phyloP scores from a whole-genome alignment of 768 basidiomycete genomes.

The Panaeolus papilionaceus region DNA sequence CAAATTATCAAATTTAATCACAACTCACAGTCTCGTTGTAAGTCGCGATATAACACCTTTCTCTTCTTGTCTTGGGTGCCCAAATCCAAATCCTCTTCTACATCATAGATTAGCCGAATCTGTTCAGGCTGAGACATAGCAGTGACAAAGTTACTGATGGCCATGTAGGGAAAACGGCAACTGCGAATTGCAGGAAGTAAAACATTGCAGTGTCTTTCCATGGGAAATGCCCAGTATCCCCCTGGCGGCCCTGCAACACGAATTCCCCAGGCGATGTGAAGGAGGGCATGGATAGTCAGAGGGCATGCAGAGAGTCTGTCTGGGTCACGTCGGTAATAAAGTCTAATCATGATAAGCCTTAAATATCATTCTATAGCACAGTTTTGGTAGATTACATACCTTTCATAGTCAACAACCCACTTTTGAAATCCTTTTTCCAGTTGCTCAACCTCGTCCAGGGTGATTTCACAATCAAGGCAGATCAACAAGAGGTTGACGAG shows the following conservation, averaged over 20 bases:
- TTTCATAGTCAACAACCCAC: conserved; percentile 37
- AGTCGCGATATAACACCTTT: too few relatives aligned
- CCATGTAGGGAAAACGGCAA: conserved; percentile 38
- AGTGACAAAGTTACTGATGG: conserved; percentile 33
- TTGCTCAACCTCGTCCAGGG: too few relatives aligned
- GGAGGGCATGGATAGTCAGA: conserved; percentile 39
- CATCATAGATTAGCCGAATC: conserved; percentile 34
- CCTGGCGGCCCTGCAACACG: conserved; percentile 40
- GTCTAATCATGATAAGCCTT: conserved; percentile 22
- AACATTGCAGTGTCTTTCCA: conserved; percentile 43
- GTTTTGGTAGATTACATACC: conserved; percentile 30
- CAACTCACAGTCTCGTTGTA: too few relatives aligned
- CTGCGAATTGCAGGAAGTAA: conserved; percentile 35
- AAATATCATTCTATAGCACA: not conserved
- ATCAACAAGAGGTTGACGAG: conserved; percentile 43
- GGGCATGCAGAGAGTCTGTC: conserved; percentile 34
- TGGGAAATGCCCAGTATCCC: conserved; percentile 45
- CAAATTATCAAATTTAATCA: too few relatives aligned
- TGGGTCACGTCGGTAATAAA: conserved; percentile 35
- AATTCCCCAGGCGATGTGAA: conserved; percentile 39
- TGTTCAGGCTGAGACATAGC: conserved; percentile 39
- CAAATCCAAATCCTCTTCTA: conserved; percentile 32
- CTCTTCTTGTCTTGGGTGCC: not conserved
- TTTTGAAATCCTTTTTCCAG: too few relatives aligned
- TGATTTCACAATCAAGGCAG: conserved; percentile 43